Conservation (phyloP, 257 asterid species). For the Solanum ossicruentum region DNA sequence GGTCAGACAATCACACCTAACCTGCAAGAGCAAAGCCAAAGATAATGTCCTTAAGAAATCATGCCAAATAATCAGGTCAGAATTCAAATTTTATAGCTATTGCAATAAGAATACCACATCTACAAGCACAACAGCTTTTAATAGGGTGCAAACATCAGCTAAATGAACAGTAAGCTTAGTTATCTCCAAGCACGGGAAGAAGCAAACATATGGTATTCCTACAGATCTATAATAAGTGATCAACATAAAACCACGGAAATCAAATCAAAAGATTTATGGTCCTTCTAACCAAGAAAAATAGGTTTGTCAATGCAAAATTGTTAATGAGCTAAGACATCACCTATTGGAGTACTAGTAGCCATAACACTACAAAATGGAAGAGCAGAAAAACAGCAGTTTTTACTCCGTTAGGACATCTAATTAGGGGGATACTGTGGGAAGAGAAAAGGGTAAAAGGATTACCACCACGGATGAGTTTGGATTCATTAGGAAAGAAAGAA, state of each 20-base stretch:
- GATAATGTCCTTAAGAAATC: not conserved
- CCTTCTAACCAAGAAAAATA: not conserved
- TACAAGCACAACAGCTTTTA: not conserved
- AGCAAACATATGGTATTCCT: not conserved
- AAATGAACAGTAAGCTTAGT: not conserved
- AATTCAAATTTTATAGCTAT: not conserved
- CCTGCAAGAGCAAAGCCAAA: not conserved
- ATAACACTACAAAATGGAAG: not conserved
- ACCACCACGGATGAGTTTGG: not conserved
- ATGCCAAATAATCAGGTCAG: not conserved
- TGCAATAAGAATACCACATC: not conserved
- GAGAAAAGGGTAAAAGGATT: not conserved
- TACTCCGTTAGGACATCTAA: not conserved
- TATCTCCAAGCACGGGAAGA: not conserved
- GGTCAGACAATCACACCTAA: not conserved
- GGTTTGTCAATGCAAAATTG: not conserved
- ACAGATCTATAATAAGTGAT: not conserved
- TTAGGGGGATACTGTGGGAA: not conserved
- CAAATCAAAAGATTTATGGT: not conserved
- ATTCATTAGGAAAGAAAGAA: not conserved
- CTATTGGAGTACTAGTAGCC: not conserved
- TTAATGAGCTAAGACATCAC: not conserved
- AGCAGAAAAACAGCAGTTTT: not conserved
- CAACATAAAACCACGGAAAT: not conserved
- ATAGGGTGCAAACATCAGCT: not conserved